Percentiles rank a stretch among this genome's conserved stretches.
Evolutionary conservation across 352 stramenopile genomes (phyloP).

Genomic region (Phytophthora idaei): DNA sequence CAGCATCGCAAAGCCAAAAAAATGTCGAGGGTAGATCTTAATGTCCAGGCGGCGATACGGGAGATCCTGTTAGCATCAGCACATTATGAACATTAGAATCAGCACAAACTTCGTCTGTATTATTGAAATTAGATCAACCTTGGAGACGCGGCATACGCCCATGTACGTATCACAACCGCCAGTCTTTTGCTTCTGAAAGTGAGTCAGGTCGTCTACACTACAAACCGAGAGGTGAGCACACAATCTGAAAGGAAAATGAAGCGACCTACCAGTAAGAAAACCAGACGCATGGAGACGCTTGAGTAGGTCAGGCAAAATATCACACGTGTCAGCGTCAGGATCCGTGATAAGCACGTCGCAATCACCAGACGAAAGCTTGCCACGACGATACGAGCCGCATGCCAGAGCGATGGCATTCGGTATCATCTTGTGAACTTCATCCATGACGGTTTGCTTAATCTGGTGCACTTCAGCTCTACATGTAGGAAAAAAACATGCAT

Average conservation of each 20-base stretch:
- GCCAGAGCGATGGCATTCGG: slow-evolving; percentile 66
- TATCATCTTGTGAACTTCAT: slow-evolving; percentile 67
- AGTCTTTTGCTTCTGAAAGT: slow-evolving; percentile 60
- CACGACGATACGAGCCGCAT: slow-evolving; percentile 83
- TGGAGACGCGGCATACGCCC: slow-evolving; percentile 75
- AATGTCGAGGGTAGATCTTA: slow-evolving; percentile 85
- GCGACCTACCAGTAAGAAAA: slow-evolving; percentile 64
- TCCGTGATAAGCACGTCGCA: slow-evolving; percentile 85
- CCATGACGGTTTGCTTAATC: slow-evolving; percentile 78
- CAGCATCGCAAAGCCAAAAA: slow-evolving; percentile 84
- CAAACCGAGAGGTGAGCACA: neutral
- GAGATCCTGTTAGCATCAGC: slow-evolving; percentile 32
- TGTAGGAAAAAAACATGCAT: neutral
- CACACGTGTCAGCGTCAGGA: slow-evolving; percentile 65
- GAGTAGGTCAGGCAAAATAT: slow-evolving; percentile 73
- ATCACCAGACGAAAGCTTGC: slow-evolving; percentile 71
- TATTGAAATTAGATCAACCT: slow-evolving; percentile 33
- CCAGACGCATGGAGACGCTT: slow-evolving; percentile 58
- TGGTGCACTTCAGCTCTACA: slow-evolving; percentile 68
- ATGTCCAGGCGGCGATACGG: slow-evolving; percentile 81
- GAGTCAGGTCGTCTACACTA: slow-evolving; percentile 67
- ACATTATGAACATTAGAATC: slow-evolving; percentile 6
- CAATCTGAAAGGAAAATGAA: neutral
- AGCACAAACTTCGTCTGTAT: neutral
- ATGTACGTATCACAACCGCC: slow-evolving; percentile 84